phyloP scores from a whole-genome alignment of 108 stramenopile species.

The Cyclotella atomus region DNA sequence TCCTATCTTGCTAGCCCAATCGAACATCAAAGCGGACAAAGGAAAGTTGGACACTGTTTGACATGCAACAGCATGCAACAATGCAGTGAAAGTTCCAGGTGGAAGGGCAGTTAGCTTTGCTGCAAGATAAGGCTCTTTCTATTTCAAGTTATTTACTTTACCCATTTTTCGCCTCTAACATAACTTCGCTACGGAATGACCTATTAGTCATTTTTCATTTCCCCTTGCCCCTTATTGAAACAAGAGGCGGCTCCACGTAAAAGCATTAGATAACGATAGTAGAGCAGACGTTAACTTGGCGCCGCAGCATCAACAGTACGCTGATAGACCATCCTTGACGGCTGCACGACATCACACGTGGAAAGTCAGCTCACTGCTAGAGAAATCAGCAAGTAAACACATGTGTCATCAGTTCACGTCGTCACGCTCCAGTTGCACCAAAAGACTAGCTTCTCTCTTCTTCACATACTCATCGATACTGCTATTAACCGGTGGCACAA shows the following conservation, averaged over 20 bases:
- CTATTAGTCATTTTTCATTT: too few species aligned
- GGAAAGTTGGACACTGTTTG: background rate
- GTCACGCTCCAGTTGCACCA: background rate
- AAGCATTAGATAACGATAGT: too few species aligned
- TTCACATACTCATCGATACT: background rate
- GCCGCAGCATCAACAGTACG: background rate
- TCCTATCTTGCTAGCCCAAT: too few species aligned
- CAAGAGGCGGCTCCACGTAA: too few species aligned
- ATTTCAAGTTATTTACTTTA: too few species aligned
- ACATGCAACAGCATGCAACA: background rate
- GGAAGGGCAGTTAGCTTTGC: background rate
- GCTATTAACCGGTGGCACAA: background rate
- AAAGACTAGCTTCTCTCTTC: slow-evolving; percentile 1
- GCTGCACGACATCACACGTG: slow-evolving; percentile 11
- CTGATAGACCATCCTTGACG: background rate
- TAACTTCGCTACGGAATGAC: too few species aligned
- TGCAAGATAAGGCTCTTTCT: too few species aligned
- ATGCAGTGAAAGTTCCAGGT: slow-evolving; percentile 7
- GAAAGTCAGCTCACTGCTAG: background rate
- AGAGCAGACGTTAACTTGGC: too few species aligned
- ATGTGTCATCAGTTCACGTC: slow-evolving; percentile 9
- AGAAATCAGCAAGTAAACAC: background rate
- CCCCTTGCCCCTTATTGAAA: too few species aligned
- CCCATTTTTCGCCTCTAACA: too few species aligned
- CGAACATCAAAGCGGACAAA: too few species aligned